Evolutionary conservation across 2,329 filamentous ascomycete species (phyloP).

Genomic region (Periconia macrospinosa): DNA sequence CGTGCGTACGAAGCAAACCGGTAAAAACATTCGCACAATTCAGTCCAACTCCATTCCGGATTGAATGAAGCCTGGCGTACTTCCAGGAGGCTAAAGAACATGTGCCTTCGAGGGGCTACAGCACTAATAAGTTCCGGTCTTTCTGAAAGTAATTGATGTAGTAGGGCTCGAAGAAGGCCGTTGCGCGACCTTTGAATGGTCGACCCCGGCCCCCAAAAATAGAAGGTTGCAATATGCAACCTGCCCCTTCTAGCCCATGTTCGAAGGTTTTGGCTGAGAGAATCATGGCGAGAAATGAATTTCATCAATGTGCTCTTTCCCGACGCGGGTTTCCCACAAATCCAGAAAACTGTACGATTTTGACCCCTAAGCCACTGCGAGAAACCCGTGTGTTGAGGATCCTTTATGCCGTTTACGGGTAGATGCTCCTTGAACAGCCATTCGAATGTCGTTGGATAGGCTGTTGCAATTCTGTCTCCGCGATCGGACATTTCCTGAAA

Average conservation of each 20-base stretch:
- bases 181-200: slow-evolving; percentile 3
- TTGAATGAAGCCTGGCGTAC: neutral
- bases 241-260: neutral
- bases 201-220: slow-evolving; percentile 11
- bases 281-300: slow-evolving; percentile 10
- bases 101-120: neutral
- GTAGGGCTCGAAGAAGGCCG: slow-evolving; percentile 1
- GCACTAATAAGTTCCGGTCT: slow-evolving; percentile 1
- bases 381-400: neutral
- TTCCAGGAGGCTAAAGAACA: neutral
- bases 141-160: neutral
- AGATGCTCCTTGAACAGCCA: neutral
- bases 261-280: neutral
- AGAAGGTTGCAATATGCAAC: neutral
- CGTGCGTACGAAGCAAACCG: neutral
- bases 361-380: neutral
- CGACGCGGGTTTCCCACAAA: slow-evolving; percentile 49
- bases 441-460: neutral
- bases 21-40: neutral
- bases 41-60: neutral
- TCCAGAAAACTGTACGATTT: slow-evolving; percentile 22
- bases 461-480: neutral
- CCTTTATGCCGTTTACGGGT: too few species aligned
- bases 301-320: slow-evolving; percentile 53
- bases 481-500: neutral